phyloP scores from a whole-genome alignment of 1,284 basidiomycete genomes.

The Fomes fomentarius region DNA sequence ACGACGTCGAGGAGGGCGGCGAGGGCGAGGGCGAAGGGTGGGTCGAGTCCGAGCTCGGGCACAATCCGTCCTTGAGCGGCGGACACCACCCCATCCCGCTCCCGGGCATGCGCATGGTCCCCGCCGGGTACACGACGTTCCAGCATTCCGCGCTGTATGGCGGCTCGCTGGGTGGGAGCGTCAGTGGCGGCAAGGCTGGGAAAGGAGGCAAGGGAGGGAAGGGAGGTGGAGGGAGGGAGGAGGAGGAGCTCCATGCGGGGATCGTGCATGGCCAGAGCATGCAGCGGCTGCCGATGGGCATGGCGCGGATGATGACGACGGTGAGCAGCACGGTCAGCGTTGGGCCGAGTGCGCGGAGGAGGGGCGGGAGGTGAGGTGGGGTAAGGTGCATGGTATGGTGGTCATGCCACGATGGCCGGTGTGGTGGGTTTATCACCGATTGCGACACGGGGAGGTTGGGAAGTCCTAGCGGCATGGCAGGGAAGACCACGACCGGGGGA shows the following conservation, averaged over 20 bases:
- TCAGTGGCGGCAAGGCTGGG: not conserved
- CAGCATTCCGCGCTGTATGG: slow-evolving; percentile 22
- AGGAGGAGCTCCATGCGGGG: slow-evolving; percentile 16
- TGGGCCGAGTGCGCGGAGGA: slow-evolving; percentile 32
- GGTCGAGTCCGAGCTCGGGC: slow-evolving; percentile 6
- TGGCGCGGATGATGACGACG: slow-evolving; percentile 29
- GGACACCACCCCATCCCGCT: slow-evolving; percentile 18
- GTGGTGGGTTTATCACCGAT: too few relatives aligned
- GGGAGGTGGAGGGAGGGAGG: not conserved
- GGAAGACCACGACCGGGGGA: too few relatives aligned
- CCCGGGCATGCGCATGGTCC: slow-evolving; percentile 23
- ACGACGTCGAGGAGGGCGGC: slow-evolving; percentile 8
- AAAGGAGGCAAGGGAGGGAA: slow-evolving; percentile 4
- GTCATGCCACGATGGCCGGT: too few relatives aligned
- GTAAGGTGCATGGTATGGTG: not conserved
- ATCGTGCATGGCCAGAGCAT: slow-evolving; percentile 18
- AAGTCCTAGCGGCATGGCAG: too few relatives aligned
- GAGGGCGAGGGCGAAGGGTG: not conserved
- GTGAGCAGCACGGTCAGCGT: slow-evolving; percentile 32
- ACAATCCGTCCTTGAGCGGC: not conserved
- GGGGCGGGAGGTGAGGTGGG: slow-evolving; percentile 4
- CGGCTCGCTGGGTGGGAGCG: too few relatives aligned
- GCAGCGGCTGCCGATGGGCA: slow-evolving; percentile 23
- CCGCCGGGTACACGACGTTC: slow-evolving; percentile 21
- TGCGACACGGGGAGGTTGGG: too few relatives aligned